Evolutionary conservation across 345 rosid species (phyloP), one percentile per base, ranked within the genome.

Genomic region (Raphanus raphanistrum): DNA sequence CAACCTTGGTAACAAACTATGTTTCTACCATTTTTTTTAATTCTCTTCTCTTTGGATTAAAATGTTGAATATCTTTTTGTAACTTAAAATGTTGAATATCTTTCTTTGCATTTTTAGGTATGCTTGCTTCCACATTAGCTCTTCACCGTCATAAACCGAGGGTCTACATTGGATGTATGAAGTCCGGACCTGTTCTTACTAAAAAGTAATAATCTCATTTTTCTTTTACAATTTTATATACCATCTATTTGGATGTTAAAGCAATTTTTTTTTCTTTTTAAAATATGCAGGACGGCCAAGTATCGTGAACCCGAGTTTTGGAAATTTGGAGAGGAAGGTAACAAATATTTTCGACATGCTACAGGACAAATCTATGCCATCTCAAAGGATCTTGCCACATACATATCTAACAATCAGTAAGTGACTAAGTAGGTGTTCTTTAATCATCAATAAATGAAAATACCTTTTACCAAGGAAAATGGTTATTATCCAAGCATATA

Each of bases 311-410:
- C 99, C 5, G 99, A 95, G 82, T 87, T 81, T 79, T 95, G 99
- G 99, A 95, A 92, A 91, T 95, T 92, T 75, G 99, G 97, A 59
- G 98, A 91, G 58, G 96, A 85, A 65, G 99, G 99, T 58, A 95
- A 91, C 87, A 90, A 90, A 71, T 95, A 93, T 77, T 95, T 95
- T 29, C 87, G 94, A 72, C 99, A 95, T 82, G 99, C 98, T 55
- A 89, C 98, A 26, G 98, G 99, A 65, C 99, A 95, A 78, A 95
- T 95, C 63, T 93, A 95, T 85, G 99, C 98, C 43, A 81, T 95
- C 74, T 95, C 99, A 29, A 95, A 85, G 74, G 99, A 92, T 85
- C 94, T 95, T 38, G 99, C 98, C 10, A 86, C 85, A 73, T 95
- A 92, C 84, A 87, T 95, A 72, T 82, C 98, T 36, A 82, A 81